Evolutionary conservation across 345 rosid genomes (phyloP), one percentile per base, ranked within the genome.

Genomic region (Citrus reticulata): DNA sequence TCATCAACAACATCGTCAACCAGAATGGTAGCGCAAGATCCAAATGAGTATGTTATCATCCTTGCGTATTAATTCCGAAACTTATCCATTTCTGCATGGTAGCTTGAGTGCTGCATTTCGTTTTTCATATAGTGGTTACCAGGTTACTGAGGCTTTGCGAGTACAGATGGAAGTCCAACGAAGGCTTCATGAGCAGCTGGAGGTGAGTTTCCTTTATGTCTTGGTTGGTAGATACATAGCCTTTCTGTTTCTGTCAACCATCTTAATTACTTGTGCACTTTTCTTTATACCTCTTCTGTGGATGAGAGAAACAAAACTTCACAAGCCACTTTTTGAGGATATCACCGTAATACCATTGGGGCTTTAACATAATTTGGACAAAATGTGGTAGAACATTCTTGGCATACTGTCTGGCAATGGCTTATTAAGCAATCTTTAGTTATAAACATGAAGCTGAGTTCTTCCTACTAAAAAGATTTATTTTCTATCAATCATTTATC

Each of bases 91-190:
- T 70, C 34, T 65, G 2, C 13, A 62, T 54, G 9, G 60, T 76
- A 55, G 59, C 5, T 55, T 49, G 32, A 60, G 20, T 81, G 37
- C 73, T 79, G 35, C 40, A 54, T 79, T 81, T 79, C 78, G 61
- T 85, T 78, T 79, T 74, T 74, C 84, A 77, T 78, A 72, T 89
- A 93, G 98, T 72, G 91, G 96, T 79, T 89, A 79, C 83, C 94
- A 90, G 86, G 98, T 95, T 27, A 93, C 94, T 7, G 99, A 95
- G 87, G 99, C 99, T 77, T 83, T 95, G 81, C 86, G 97, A 75
- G 93, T 90, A 7, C 99, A 95, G 84, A 93, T 95, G 99, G 99
- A 95, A 92, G 97, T 95, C 71, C 99, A 95, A 80, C 81, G 96
- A 79, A 89, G 95, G 86, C 87, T 95, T 66, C 98, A 93, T 62